Percentiles rank a stretch among this genome's conserved stretches.
Evolutionary conservation across 1,284 basidiomycete genomes (phyloP).

Genomic region (Boletellus deceptivus): DNA sequence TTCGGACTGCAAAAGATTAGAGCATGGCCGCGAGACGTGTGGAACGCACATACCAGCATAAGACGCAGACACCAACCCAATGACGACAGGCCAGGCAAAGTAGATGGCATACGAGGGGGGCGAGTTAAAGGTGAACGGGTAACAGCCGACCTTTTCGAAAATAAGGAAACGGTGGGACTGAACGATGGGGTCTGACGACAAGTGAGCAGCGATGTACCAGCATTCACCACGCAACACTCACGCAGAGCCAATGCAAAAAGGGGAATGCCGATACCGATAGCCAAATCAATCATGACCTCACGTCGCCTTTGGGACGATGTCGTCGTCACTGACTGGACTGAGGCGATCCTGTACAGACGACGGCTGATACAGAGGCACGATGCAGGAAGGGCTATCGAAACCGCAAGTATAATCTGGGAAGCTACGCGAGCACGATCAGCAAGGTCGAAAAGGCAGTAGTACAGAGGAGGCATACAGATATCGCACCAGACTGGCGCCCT

Average conservation of each 20-base stretch:
- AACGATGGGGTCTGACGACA: conserved; percentile 31
- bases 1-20: conserved; percentile 15
- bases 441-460: background rate
- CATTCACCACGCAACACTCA: conserved; percentile 31
- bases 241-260: conserved; percentile 49
- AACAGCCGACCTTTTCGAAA: conserved; percentile 39
- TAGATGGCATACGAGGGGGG: conserved; percentile 21
- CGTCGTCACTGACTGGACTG: conserved; percentile 35
- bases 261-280: conserved; percentile 49
- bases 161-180: conserved; percentile 40
- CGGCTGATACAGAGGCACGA: conserved; percentile 46
- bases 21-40: accelerated
- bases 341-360: conserved; percentile 46
- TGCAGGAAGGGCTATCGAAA: conserved; percentile 51
- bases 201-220: background rate
- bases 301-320: conserved; percentile 35
- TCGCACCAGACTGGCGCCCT: conserved; percentile 60
- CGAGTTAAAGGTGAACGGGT: conserved; percentile 31
- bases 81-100: conserved; percentile 24
- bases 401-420: conserved; percentile 40
- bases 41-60: conserved; percentile 24
- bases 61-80: conserved; percentile 26
- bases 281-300: conserved; percentile 42
- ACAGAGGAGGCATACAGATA: conserved; percentile 14
- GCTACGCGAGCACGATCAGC: conserved; percentile 29